Evolutionary conservation across 768 basidiomycete species (phyloP).

Genomic region (Lactarius hengduanensis): DNA sequence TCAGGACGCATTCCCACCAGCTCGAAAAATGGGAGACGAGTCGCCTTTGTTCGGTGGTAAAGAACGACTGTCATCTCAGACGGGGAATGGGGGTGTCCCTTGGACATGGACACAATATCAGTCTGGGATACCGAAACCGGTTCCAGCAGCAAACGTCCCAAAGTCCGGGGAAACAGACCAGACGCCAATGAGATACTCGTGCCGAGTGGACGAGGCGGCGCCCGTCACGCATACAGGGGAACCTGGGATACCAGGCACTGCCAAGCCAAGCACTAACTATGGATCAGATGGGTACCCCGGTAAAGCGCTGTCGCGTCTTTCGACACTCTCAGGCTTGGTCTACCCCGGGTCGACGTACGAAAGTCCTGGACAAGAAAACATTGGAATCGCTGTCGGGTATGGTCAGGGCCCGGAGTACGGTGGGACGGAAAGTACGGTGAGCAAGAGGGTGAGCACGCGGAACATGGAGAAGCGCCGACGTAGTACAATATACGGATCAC

Average conservation of each 20-base stretch:
- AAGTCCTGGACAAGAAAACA: conserved; percentile 22
- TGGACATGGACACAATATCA: conserved; percentile 48
- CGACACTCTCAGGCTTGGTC: conserved; percentile 22
- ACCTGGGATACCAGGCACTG: conserved; percentile 9
- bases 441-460: conserved; percentile 24
- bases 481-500: conserved; percentile 25
- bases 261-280: conserved; percentile 3
- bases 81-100: conserved; percentile 43
- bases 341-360: conserved; percentile 24
- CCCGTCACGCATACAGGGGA: neutral
- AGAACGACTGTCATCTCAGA: conserved; percentile 50
- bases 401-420: conserved; percentile 14
- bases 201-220: conserved; percentile 3
- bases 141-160: conserved; percentile 3
- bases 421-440: neutral
- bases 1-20: conserved; percentile 49
- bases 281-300: conserved; percentile 5
- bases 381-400: conserved; percentile 28
- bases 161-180: conserved; percentile 5
- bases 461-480: conserved; percentile 17
- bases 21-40: conserved; percentile 51
- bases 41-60: conserved; percentile 80
- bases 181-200: conserved; percentile 16
- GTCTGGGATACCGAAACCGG: conserved; percentile 26
- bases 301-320: conserved; percentile 27